phyloP scores from a whole-genome alignment of 306 rosid genomes.

The Geum urbanum region DNA sequence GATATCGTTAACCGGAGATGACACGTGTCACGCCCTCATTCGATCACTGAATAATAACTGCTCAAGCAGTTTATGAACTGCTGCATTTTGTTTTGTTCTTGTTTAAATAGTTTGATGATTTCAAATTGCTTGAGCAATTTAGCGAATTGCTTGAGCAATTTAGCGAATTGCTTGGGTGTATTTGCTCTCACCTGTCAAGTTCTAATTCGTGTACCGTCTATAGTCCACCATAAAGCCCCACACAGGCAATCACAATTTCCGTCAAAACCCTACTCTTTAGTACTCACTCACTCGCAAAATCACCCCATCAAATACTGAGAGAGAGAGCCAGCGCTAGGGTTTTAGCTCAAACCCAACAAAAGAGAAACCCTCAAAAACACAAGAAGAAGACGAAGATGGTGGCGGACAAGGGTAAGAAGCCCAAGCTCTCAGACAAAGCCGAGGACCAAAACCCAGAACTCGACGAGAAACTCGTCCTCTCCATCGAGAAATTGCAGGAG shows the following conservation, averaged over 20 bases:
- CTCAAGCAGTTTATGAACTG: too few species aligned
- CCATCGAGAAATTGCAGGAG: slow-evolving; percentile 83
- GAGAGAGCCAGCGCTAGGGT: slow-evolving; percentile 50
- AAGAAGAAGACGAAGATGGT: slow-evolving; percentile 45
- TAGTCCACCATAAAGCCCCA: background rate
- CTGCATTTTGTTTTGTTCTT: too few species aligned
- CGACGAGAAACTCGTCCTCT: slow-evolving; percentile 67
- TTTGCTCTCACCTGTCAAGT: background rate
- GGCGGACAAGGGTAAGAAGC: slow-evolving; percentile 63
- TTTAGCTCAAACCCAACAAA: slow-evolving; percentile 28
- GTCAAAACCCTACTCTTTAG: slow-evolving; percentile 57
- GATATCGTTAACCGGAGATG: too few species aligned
- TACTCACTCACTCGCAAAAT: slow-evolving; percentile 5
- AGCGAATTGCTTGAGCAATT: too few species aligned
- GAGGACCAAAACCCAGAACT: slow-evolving; percentile 51
- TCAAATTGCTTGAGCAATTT: too few species aligned
- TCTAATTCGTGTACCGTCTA: background rate
- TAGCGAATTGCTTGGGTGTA: too few species aligned
- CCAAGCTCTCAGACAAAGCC: slow-evolving; percentile 43
- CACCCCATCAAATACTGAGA: background rate
- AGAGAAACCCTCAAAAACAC: background rate
- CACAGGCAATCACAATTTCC: slow-evolving; percentile 35
- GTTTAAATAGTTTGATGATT: too few species aligned
- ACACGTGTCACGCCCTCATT: too few species aligned
- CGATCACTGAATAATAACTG: too few species aligned